Evolutionary conservation across 2,329 filamentous ascomycete genomes (phyloP).

Genomic region (Aspergillaceae sp.): DNA sequence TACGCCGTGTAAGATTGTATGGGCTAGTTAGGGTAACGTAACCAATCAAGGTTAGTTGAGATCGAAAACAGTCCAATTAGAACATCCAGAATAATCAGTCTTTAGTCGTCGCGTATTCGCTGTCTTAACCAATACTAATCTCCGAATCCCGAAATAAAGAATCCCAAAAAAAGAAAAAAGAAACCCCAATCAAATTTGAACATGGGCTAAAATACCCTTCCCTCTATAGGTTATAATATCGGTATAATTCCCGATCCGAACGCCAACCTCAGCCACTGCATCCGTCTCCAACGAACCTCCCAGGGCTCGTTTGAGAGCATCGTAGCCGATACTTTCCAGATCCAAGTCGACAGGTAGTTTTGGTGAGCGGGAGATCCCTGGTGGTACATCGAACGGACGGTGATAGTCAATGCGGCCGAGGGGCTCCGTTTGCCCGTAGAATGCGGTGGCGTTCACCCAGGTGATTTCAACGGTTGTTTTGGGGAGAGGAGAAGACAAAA

Average conservation of each 20-base stretch:
- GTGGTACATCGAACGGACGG: constrained; percentile 65
- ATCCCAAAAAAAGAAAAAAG: constrained; percentile 2
- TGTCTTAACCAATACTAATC: background rate
- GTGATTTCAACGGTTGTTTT: constrained; percentile 69
- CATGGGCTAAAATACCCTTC: constrained; percentile 56
- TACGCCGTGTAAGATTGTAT: background rate
- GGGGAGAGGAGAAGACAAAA: constrained; percentile 66
- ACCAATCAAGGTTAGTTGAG: background rate
- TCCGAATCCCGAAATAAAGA: background rate
- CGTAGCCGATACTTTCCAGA: constrained; percentile 69
- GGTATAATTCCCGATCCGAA: constrained; percentile 66
- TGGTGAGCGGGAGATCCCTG: constrained; percentile 64
- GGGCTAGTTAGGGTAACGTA: background rate
- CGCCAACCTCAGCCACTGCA: constrained; percentile 64
- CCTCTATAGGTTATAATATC: constrained; percentile 64
- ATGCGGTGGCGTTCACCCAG: constrained; percentile 72
- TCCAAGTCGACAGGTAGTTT: constrained; percentile 75
- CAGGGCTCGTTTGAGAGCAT: constrained; percentile 67
- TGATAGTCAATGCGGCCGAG: constrained; percentile 71
- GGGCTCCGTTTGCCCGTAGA: constrained; percentile 69
- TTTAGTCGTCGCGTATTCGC: background rate
- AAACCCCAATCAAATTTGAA: background rate
- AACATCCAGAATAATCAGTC: too few species aligned
- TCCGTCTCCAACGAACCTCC: constrained; percentile 73
- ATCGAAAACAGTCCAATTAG: background rate